Percentiles rank a stretch among this genome's conserved stretches.
These are phyloP conservation scores for Leucocoprinus sp. DNA, from an alignment of 768 basidiomycete species.

Conservation along the genomic window DNA sequence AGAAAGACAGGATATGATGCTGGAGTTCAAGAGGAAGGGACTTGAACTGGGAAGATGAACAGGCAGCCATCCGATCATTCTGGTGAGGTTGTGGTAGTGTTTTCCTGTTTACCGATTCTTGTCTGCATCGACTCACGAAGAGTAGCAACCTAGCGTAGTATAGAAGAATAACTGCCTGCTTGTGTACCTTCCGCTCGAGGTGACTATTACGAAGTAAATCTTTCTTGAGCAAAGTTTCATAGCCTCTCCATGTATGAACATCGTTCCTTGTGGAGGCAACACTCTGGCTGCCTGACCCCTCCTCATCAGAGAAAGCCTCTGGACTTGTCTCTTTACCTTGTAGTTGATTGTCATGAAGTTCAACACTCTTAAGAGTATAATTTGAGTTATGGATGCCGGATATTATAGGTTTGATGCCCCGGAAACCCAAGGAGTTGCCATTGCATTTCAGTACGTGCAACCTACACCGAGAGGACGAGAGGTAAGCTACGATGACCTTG, in stretches of 20 bases:
- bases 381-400: conserved; percentile 37
- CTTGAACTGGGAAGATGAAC: conserved; percentile 24
- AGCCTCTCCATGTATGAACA: conserved; percentile 26
- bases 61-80: too few species aligned
- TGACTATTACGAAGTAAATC: conserved; percentile 36
- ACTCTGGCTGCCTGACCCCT: conserved; percentile 17
- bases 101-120: background rate
- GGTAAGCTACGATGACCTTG: conserved; percentile 36
- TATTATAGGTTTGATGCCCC: conserved; percentile 36
- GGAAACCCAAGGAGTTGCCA: conserved; percentile 44
- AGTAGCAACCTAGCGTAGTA: conserved; percentile 41
- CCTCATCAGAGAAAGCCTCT: conserved; percentile 18
- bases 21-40: conserved; percentile 50
- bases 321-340: conserved; percentile 15
- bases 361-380: conserved; percentile 38
- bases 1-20: conserved; percentile 46
- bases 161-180: conserved; percentile 43
- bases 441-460: conserved; percentile 45
- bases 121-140: conserved; percentile 22
- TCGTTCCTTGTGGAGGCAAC: conserved; percentile 9
- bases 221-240: conserved; percentile 22
- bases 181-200: conserved; percentile 29
- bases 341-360: conserved; percentile 40
- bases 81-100: too few species aligned
- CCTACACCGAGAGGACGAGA: conserved; percentile 42